Base-by-base conservation (phyloP, 148 eudicot genomes). In the Fagopyrum esculentum region DNA sequence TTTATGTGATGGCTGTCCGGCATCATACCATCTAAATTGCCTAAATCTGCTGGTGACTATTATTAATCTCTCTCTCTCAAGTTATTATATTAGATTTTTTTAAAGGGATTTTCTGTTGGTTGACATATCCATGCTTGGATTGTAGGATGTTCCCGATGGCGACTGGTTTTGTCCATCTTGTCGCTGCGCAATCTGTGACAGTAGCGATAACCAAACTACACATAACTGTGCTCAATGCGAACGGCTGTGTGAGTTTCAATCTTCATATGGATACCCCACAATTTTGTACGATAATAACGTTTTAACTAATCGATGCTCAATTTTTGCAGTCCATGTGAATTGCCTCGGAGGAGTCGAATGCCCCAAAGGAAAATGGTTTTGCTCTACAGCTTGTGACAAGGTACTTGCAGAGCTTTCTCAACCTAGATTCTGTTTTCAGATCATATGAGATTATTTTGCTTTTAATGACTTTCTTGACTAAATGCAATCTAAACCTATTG, bases 81-180 rank as follows among this genome's bases (percentile, higher is more conserved):
- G 40, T 76, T 9, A 40, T 30, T 44, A n/a, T 75, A 1, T 8
- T 12, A 45, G 35, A 55, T 29, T 35, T n/a, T n/a, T n/a, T 35
- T 35, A 1, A 9, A 5, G 30, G 51, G 15, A 16, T 54, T 19
- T 78, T 68, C 60, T 10, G 70, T 11, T 26, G 35, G 35, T 35
- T 7, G 19, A 35, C 40, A 35, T 35, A 35, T 35, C 40, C 26
- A 22, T 35, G 0, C n/a, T 47, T 54, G 48, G 12, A 44, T 63
- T 35, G 40, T 35, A 94, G 98, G 85, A 76, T 57, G 79, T 94
- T 78, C 98, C 98, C 50, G 90, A 84, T 72, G 98, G 97, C 61
- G 93, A 91, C 75, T 94, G 98, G 98, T 94, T 86, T 77, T 94
- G 98, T 72, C 88, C 95, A 40, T 86, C 89, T 7, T 94, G 98